These are phyloP conservation scores for Kwoniella bestiolae DNA, from an alignment of 768 basidiomycete genomes.

Conservation along the genomic window DNA sequence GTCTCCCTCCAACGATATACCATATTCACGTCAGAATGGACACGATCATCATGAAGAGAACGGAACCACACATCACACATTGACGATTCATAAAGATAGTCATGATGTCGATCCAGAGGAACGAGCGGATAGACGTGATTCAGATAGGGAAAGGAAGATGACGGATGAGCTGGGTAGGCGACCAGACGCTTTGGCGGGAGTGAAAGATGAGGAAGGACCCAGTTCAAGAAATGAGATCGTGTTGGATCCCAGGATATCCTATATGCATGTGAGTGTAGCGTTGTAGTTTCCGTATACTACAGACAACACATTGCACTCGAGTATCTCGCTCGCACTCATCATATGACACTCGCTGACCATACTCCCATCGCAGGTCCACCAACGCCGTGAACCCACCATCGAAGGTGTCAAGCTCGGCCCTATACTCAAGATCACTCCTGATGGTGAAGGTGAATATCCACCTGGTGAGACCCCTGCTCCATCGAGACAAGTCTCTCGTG, in stretches of 20 bases:
- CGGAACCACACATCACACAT: background rate
- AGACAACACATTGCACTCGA: too few species aligned
- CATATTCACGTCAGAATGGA: background rate
- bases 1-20: conserved; percentile 1
- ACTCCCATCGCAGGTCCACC: conserved; percentile 41
- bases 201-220: conserved; percentile 50
- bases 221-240: conserved; percentile 53
- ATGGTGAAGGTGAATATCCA: conserved; percentile 52
- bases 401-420: conserved; percentile 37
- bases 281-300: background rate
- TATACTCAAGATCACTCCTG: conserved; percentile 47
- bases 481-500: conserved; percentile 20
- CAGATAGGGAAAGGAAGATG: conserved; percentile 21
- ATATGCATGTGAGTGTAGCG: conserved; percentile 43
- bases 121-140: conserved; percentile 12
- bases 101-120: conserved; percentile 30
- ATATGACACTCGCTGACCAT: too few species aligned
- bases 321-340: too few species aligned
- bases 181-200: conserved; percentile 37
- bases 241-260: conserved; percentile 44
- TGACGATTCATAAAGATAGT: conserved; percentile 20
- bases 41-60: conserved; percentile 17
- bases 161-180: conserved; percentile 44
- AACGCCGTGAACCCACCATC: conserved; percentile 28
- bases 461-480: conserved; percentile 46